Evolutionary conservation across 2,329 filamentous ascomycete species (phyloP).

Genomic region (Hypoxylon sp.): DNA sequence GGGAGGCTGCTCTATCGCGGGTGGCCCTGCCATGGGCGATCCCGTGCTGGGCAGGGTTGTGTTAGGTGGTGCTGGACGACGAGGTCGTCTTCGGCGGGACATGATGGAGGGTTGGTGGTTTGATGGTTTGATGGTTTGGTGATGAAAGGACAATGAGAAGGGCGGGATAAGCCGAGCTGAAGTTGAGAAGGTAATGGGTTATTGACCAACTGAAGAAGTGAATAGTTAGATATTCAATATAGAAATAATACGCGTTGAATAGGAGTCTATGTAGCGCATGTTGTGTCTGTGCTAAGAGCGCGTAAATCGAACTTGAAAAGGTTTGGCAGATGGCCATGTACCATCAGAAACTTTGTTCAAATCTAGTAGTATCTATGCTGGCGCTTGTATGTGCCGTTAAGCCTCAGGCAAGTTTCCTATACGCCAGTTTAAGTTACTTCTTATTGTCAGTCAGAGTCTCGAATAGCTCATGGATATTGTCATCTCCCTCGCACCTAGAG

Average conservation of each 20-base stretch:
- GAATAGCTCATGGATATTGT: too few relatives aligned
- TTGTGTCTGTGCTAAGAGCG: background rate
- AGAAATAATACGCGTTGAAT: background rate
- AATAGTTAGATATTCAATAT: background rate
- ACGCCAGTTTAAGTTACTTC: background rate
- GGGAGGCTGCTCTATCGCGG: too few relatives aligned
- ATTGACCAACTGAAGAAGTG: background rate
- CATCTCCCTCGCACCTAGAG: too few relatives aligned
- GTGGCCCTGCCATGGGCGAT: background rate
- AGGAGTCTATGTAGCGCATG: background rate
- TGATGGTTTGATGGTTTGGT: background rate
- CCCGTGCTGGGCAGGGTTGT: background rate
- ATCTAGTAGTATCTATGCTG: background rate
- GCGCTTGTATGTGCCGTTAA: background rate
- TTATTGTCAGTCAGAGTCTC: background rate
- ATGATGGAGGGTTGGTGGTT: background rate
- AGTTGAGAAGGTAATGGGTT: background rate
- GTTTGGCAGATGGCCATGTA: background rate
- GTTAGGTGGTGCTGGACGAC: background rate
- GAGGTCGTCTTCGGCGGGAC: background rate
- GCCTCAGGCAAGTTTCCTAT: background rate
- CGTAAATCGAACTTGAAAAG: background rate
- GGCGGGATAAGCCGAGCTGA: background rate
- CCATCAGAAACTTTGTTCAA: background rate
- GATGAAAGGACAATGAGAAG: background rate